Conservation (phyloP, 129 eudicot species). For the Heracleum sosnowskyi region DNA sequence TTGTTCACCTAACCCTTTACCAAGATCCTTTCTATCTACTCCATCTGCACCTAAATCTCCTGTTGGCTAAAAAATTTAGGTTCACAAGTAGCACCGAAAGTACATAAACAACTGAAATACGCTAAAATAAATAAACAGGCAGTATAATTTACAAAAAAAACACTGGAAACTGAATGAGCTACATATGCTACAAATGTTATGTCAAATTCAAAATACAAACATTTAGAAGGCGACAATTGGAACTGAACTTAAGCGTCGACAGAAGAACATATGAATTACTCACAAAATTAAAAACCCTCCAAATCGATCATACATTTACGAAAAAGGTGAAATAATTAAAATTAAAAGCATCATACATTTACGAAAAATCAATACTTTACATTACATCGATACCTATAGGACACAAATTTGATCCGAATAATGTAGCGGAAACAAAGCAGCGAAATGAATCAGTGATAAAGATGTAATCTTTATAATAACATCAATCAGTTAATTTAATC, state of each 20-base stretch:
- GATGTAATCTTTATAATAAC: no score
- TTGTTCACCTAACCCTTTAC: slow-evolving; percentile 19
- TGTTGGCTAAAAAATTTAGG: slow-evolving; percentile 12
- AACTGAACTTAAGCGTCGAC: neutral
- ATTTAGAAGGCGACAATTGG: neutral
- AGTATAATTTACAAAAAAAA: no score
- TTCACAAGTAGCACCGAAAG: slow-evolving; percentile 17
- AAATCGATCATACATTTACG: no score
- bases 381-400: no score
- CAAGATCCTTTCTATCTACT: slow-evolving; percentile 7
- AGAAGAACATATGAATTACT: neutral
- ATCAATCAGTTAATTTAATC: no score
- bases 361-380: no score
- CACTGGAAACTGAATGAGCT: neutral
- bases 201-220: neutral
- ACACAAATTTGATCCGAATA: no score
- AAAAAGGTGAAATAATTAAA: no score
- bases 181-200: neutral
- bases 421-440: neutral
- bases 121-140: neutral
- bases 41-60: slow-evolving; percentile 24
- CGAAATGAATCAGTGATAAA: neutral
- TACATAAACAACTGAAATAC: neutral
- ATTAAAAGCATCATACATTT: no score
- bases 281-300: neutral